phyloP scores from a whole-genome alignment of 2,329 filamentous ascomycete genomes.

The Ramularia collo-cygni region DNA sequence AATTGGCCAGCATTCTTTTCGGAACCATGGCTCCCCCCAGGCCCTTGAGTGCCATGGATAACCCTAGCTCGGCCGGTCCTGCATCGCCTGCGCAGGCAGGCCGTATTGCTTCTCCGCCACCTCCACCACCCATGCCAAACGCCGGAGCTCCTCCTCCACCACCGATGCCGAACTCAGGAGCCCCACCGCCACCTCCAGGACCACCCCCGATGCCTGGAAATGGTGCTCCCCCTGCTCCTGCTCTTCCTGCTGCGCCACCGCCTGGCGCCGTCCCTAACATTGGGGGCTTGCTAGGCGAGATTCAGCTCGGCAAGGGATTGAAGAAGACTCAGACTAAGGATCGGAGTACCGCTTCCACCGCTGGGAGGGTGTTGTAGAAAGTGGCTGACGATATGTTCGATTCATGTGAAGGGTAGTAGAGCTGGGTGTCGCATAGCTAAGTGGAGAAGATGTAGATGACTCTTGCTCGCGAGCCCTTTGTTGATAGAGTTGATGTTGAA shows the following conservation, averaged over 20 bases:
- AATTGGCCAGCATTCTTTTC: constrained; percentile 90
- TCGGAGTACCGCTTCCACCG: constrained; percentile 62
- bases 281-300: constrained; percentile 68
- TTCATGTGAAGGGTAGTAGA: too few species aligned
- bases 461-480: too few species aligned
- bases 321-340: constrained; percentile 90
- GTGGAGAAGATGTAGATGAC: too few species aligned
- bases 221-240: constrained; percentile 41
- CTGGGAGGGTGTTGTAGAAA: constrained; percentile 60
- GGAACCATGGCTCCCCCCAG: constrained; percentile 94
- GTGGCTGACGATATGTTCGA: too few species aligned
- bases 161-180: constrained; percentile 37
- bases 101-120: constrained; percentile 33
- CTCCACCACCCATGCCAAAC: constrained; percentile 44
- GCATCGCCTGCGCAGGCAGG: constrained; percentile 30
- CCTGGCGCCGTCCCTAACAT: constrained; percentile 33
- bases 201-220: constrained; percentile 33
- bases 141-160: constrained; percentile 37
- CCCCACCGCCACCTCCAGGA: constrained; percentile 45
- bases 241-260: constrained; percentile 40
- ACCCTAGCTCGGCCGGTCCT: constrained; percentile 37
- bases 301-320: constrained; percentile 69
- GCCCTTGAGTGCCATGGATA: constrained; percentile 74
- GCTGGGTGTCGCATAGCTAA: too few species aligned
- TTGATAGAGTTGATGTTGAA: too few species aligned